Evolutionary conservation across 805 yeast genomes (phyloP), one percentile per base, ranked within the genome.

Genomic region (Ogataea paraovalis): DNA sequence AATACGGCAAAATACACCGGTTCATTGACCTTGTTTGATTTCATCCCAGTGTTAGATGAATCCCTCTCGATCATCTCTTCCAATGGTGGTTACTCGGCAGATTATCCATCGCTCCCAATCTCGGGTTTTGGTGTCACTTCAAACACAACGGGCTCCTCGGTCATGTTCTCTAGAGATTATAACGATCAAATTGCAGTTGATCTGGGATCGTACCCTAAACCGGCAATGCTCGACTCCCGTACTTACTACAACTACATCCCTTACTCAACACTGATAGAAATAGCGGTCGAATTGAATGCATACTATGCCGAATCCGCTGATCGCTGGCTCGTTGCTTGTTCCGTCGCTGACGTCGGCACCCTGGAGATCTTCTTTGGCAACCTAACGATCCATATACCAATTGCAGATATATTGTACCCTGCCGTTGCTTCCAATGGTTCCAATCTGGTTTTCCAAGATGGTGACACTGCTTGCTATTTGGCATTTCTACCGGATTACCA

Each of bases 241-340:
- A 68, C 74, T 37, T 51, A 63, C 10, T 76, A 65, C 60, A 72
- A 71, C 25, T 75, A 69, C 58, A 60, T 86, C 32, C 92, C 92
- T 0, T 65, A 74, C 37, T 73, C 75, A 41, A 60, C 78, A 4
- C 67, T 86, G 38, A 71, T 85, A 43, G 78, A 77, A 54, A 64
- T 86, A 27, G 88, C 91, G 0, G 71, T 85, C 22, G 91, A 86
- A 63, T 67, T 83, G 36, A 82, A 82, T 57, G 92, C 92, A 0
- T 76, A 72, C 52, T 86, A 78, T 59, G 72, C 76, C 3, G 61
- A 66, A 3, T 67, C 69, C 5, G 57, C 71, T 6, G 69, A 67
- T 21, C 57, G 73, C 16, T 86, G 92, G 92, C 56, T 83, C 14
- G 82, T 83, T 13, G 75, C 76, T 48, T 86, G 94, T 66, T 65